Conservation (phyloP, 805 yeast species). For the Metschnikowia drakensbergensis region DNA sequence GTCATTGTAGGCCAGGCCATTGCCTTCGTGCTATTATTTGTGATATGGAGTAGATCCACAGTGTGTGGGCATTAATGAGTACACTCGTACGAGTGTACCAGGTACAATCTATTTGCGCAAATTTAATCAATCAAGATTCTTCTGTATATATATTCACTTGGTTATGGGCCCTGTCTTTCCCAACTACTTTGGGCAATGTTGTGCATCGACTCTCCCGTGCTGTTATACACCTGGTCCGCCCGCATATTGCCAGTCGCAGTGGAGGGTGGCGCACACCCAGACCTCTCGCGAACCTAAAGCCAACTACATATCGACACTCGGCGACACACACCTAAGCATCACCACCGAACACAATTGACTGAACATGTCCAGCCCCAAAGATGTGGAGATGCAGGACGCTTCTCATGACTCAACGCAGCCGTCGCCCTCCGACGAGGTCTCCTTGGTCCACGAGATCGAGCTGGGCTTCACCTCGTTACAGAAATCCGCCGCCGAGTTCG, state of each 20-base stretch:
- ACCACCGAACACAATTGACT: background rate
- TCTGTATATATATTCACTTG: too few species aligned
- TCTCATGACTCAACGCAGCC: slow-evolving; percentile 1
- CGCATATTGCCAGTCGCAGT: background rate
- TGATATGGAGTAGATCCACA: too few species aligned
- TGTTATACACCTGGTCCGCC: background rate
- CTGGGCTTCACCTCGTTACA: slow-evolving; percentile 44
- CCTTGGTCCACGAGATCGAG: slow-evolving; percentile 36
- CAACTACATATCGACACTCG: background rate
- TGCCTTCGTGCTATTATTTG: too few species aligned
- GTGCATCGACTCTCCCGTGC: too few species aligned
- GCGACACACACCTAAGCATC: background rate
- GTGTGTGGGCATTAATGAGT: too few species aligned
- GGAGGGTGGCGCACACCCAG: slow-evolving; percentile 5
- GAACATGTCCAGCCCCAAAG: slow-evolving; percentile 8
- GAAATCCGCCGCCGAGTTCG: slow-evolving; percentile 68
- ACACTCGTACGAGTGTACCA: too few species aligned
- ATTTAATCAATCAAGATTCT: too few species aligned
- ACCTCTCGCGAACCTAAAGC: slow-evolving; percentile 6
- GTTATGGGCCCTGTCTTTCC: too few species aligned
- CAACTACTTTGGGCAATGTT: too few species aligned
- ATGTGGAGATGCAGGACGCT: slow-evolving; percentile 20
- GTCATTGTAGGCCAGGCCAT: too few species aligned
- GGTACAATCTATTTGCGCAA: too few species aligned
- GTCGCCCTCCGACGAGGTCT: background rate